These are phyloP conservation scores for Hypericum androsaemum DNA, from an alignment of 345 rosid genomes.

Conservation along the genomic window DNA sequence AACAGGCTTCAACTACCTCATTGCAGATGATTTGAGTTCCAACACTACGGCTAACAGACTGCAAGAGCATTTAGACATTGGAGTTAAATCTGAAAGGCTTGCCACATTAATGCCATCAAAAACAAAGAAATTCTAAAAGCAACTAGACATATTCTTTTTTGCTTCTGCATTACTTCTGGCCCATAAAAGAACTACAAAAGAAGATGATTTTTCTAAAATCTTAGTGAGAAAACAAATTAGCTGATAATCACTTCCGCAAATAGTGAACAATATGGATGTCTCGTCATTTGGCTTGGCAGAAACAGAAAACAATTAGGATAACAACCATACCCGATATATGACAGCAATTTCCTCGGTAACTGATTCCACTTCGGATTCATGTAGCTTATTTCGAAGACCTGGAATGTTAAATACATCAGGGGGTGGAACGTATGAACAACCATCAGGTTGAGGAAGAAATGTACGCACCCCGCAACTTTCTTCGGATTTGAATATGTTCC, in stretches of 20 bases:
- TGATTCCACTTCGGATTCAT: slow-evolving; percentile 84
- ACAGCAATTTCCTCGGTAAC: slow-evolving; percentile 63
- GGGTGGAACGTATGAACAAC: slow-evolving; percentile 5
- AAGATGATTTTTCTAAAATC: no score
- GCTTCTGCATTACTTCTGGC: no score
- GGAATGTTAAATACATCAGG: slow-evolving; percentile 20
- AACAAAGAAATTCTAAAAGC: not conserved
- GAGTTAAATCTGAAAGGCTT: slow-evolving; percentile 9
- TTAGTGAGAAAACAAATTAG: not conserved
- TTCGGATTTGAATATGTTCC: slow-evolving; percentile 58
- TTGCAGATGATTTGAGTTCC: slow-evolving; percentile 58
- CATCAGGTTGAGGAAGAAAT: slow-evolving; percentile 7
- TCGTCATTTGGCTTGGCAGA: not conserved
- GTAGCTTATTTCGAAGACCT: slow-evolving; percentile 79
- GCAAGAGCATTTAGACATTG: slow-evolving; percentile 17
- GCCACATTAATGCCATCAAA: not conserved
- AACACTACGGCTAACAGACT: slow-evolving; percentile 58
- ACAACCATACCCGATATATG: slow-evolving; percentile 48
- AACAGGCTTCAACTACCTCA: slow-evolving; percentile 72
- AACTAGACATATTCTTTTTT: not conserved
- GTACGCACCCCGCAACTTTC: slow-evolving; percentile 58
- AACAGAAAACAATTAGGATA: not conserved
- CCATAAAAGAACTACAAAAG: no score
- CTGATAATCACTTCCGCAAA: not conserved
- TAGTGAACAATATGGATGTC: not conserved